Base-by-base conservation (phyloP, 2,329 filamentous ascomycete genomes). In the Coniochaeta ligniaria region DNA sequence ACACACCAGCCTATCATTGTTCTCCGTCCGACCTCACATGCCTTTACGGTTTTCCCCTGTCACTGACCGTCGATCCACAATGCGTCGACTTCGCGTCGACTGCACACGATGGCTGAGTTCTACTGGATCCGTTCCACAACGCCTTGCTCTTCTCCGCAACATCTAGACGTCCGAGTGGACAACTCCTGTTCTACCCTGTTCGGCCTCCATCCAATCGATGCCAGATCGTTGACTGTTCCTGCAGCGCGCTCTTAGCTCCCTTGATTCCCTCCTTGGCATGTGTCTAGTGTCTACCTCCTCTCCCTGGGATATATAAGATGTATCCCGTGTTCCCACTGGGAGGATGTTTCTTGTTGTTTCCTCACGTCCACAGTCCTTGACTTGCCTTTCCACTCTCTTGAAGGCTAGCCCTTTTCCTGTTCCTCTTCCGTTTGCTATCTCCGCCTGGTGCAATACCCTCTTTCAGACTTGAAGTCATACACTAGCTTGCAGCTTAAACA, bases 381-480 rank as follows among this genome's bases (percentile, higher is more conserved):
- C 35, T 20, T 45, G 56, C 69, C 65, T 72, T 73, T 35, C 35
- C 72, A 70, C 70, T 73, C 69, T 64, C 66, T 71, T 74, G 63
- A 69, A 73, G 74, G 72, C 72, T 69, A 70, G 71, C 56, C 70
- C 71, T 69, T 70, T 66, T 67, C 62, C 67, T 63, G 64, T 61
- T 63, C 66, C 62, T 68, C 65, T 67, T 66, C 70, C 33, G 17
- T 57, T 35, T 35, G 52, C 28, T 57, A 57, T 38, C 54, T 57
- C 24, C 71, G 76, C 76, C 76, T 74, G 76, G 76, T 68, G 76
- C 76, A 78, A 68, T 70, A 73, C 69, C 65, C 69, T 73, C 71
- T 69, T 75, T 70, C 65, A 71, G 54, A 66, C 65, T 62, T 59
- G 60, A 67, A 62, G 54, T 35, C 66, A 67, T 64, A 59, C 60